A percentile compares a stretch with the other conserved stretches of the same genome.
phyloP scores from a whole-genome alignment of 208 protist genomes.

The Angomonas deanei region DNA sequence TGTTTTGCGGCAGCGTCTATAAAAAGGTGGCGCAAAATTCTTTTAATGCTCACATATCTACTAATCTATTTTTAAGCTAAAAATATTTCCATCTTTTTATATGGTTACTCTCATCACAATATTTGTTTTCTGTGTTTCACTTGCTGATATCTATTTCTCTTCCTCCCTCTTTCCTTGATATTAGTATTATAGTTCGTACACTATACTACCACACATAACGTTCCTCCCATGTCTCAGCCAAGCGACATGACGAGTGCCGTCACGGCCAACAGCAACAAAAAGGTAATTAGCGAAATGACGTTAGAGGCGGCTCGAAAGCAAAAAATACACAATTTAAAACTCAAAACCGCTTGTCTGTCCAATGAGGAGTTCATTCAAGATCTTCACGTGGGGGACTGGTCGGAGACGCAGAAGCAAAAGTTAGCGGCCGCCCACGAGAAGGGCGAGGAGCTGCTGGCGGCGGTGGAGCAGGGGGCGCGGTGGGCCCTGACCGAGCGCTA shows the following conservation, averaged over 20 bases:
- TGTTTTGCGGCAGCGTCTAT: too few species aligned
- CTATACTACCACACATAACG: not conserved
- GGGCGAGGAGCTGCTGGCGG: constrained; percentile 54
- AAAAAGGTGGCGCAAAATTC: too few species aligned
- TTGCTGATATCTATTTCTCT: too few species aligned
- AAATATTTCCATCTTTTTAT: too few species aligned
- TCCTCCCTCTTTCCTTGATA: not conserved
- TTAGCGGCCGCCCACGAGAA: constrained; percentile 59
- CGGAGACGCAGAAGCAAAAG: constrained; percentile 68
- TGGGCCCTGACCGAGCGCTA: constrained; percentile 69
- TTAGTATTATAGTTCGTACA: not conserved
- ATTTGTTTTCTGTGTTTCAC: constrained; percentile 1
- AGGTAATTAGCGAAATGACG: constrained; percentile 42
- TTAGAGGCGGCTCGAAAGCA: constrained; percentile 68
- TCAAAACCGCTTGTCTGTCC: constrained; percentile 66
- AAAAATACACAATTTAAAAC: constrained; percentile 73
- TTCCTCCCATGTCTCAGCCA: constrained; percentile 3
- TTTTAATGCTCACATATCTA: not conserved
- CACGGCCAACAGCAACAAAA: constrained; percentile 7
- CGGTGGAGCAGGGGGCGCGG: constrained; percentile 60
- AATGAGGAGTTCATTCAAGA: constrained; percentile 78
- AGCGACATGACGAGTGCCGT: constrained; percentile 2
- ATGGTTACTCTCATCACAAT: too few species aligned
- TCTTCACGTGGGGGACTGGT: constrained; percentile 71
- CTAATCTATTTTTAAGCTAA: not conserved